These are phyloP conservation scores for Aspergillus sojae DNA, from an alignment of 2,329 filamentous ascomycete species.

Conservation along the genomic window DNA sequence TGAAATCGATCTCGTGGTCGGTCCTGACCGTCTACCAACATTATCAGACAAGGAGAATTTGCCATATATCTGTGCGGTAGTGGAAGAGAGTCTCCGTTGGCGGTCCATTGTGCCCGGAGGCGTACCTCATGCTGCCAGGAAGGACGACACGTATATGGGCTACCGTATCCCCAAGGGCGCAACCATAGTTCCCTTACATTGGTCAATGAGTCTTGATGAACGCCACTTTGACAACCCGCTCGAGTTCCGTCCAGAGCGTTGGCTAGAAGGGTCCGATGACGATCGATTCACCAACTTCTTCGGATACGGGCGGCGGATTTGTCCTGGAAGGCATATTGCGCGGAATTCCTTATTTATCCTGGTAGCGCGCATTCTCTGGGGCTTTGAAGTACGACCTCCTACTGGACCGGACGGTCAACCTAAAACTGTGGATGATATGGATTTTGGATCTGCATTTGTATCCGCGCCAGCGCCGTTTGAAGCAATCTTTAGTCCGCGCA, in stretches of 20 bases:
- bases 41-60: constrained; percentile 30
- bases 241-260: constrained; percentile 44
- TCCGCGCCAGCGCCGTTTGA: constrained; percentile 29
- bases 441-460: constrained; percentile 26
- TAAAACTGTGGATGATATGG: constrained; percentile 25
- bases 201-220: constrained; percentile 47
- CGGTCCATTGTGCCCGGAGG: constrained; percentile 44
- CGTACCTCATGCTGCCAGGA: constrained; percentile 49
- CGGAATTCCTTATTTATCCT: constrained; percentile 52
- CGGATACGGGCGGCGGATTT: constrained; percentile 58
- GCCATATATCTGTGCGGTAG: constrained; percentile 30
- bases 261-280: constrained; percentile 40
- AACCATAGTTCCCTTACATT: constrained; percentile 46
- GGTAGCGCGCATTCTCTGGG: constrained; percentile 59
- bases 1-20: constrained; percentile 40
- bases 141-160: constrained; percentile 52
- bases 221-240: constrained; percentile 41
- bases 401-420: constrained; percentile 24
- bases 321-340: constrained; percentile 39
- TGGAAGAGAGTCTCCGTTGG: constrained; percentile 36
- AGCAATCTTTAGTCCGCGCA: constrained; percentile 27
- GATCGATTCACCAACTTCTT: constrained; percentile 60
- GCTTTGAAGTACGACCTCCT: constrained; percentile 22
- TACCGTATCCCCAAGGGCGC: constrained; percentile 54
- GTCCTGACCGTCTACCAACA: constrained; percentile 30